A percentile compares a stretch with the other conserved stretches of the same genome.
Evolutionary conservation across 1,284 basidiomycete species (phyloP).

Genomic region (Phlebopus sp.): DNA sequence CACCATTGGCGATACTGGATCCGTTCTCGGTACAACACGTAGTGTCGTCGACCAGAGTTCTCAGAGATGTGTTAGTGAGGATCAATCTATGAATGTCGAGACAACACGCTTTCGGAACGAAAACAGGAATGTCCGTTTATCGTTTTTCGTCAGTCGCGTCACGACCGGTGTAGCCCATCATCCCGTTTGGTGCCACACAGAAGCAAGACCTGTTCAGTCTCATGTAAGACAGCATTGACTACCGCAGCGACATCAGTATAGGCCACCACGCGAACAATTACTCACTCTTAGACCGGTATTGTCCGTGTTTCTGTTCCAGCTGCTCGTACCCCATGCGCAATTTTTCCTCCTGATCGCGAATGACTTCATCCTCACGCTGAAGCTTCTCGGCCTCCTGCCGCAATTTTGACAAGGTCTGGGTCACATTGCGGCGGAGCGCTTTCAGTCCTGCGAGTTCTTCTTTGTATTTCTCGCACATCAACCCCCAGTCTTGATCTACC

Average conservation of each 20-base stretch:
- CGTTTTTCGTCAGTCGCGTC: not conserved
- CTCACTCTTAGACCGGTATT: conserved; percentile 58
- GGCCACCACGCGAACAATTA: not conserved
- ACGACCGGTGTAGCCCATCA: conserved; percentile 18
- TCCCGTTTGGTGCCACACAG: conserved; percentile 46
- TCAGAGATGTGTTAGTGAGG: too few relatives aligned
- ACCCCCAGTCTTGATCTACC: conserved; percentile 54
- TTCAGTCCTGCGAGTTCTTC: conserved; percentile 60
- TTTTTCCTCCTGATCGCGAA: conserved; percentile 52
- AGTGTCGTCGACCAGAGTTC: too few relatives aligned
- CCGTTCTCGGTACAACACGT: too few relatives aligned
- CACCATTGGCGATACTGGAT: too few relatives aligned
- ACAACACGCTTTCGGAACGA: not conserved
- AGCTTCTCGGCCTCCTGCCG: conserved; percentile 56
- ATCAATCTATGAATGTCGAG: not conserved
- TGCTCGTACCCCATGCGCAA: conserved; percentile 50
- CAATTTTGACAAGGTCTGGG: conserved; percentile 50
- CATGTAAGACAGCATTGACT: conserved; percentile 60
- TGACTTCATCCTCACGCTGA: conserved; percentile 50
- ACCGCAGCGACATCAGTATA: conserved; percentile 14
- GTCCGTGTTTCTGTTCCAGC: conserved; percentile 53
- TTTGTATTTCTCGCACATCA: conserved; percentile 51
- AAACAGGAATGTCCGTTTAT: not conserved
- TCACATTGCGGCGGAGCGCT: conserved; percentile 51
- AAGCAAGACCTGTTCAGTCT: conserved; percentile 49